Evolutionary conservation across 441 rosid species (phyloP).

Genomic region (Viola pubescens): DNA sequence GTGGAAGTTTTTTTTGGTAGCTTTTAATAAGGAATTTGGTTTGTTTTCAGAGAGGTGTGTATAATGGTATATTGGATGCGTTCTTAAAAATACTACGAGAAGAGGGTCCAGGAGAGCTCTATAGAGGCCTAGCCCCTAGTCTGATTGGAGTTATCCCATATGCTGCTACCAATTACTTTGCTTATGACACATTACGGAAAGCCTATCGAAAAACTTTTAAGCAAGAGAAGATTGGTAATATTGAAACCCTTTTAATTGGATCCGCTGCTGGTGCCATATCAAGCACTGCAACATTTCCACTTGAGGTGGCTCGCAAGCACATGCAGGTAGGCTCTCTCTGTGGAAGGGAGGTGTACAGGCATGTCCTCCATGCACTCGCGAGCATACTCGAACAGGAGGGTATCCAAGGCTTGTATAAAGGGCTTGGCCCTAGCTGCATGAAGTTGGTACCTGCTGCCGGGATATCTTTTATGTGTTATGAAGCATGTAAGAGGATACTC

Average conservation of each 20-base stretch:
- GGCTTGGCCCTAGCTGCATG: slow-evolving; percentile 95
- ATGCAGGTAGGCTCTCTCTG: slow-evolving; percentile 95
- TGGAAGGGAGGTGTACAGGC: slow-evolving; percentile 80
- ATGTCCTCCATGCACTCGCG: slow-evolving; percentile 74
- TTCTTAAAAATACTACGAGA: slow-evolving; percentile 64
- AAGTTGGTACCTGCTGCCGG: slow-evolving; percentile 99
- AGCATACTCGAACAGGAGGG: slow-evolving; percentile 82
- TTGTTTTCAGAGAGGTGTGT: slow-evolving; percentile 63
- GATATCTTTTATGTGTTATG: slow-evolving; percentile 97
- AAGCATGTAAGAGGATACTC: slow-evolving; percentile 82
- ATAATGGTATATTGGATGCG: slow-evolving; percentile 66
- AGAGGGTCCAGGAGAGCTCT: slow-evolving; percentile 83
- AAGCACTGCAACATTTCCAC: slow-evolving; percentile 89
- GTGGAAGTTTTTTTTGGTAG: neutral
- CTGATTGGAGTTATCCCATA: slow-evolving; percentile 95
- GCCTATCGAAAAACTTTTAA: slow-evolving; percentile 52
- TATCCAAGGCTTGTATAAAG: slow-evolving; percentile 70
- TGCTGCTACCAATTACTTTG: slow-evolving; percentile 91
- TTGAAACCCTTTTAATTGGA: slow-evolving; percentile 87
- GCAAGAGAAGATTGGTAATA: slow-evolving; percentile 79
- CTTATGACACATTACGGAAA: slow-evolving; percentile 77
- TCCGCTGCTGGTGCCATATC: slow-evolving; percentile 92
- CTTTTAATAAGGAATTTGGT: neutral
- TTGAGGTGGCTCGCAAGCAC: slow-evolving; percentile 94
- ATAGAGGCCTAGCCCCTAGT: slow-evolving; percentile 90